These are phyloP conservation scores for Trichopus zeylanicus DNA, from an alignment of 116 monocot species.

Conservation along the genomic window DNA sequence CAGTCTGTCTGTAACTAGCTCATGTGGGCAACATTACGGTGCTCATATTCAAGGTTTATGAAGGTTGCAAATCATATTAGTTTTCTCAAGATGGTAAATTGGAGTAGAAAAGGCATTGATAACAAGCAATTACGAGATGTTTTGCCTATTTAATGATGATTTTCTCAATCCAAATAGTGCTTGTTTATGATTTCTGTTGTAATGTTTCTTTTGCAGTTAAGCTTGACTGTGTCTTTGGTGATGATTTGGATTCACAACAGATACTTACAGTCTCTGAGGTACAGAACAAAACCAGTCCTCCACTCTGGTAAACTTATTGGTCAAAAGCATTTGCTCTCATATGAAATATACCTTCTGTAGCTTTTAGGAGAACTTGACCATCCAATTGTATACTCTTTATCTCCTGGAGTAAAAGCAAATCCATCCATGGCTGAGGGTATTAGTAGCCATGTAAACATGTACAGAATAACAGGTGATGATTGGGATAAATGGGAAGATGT, in stretches of 20 bases:
- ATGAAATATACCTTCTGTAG: slow-evolving; percentile 20
- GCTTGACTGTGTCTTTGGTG: slow-evolving; percentile 91
- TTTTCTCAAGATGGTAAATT: no score
- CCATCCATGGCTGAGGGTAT: slow-evolving; percentile 54
- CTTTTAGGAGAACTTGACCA: slow-evolving; percentile 54
- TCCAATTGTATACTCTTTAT: slow-evolving; percentile 60
- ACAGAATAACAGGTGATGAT: slow-evolving; percentile 83
- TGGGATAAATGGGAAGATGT: slow-evolving; percentile 90
- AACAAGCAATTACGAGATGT: no score
- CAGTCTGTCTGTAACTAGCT: no score
- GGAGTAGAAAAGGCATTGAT: no score
- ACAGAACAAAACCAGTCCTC: background rate
- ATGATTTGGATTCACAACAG: slow-evolving; percentile 61
- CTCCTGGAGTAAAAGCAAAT: slow-evolving; percentile 61
- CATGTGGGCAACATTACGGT: no score
- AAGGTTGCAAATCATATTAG: no score
- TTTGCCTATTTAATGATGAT: no score
- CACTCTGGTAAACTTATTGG: background rate
- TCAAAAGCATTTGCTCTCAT: background rate
- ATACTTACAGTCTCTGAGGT: slow-evolving; percentile 80
- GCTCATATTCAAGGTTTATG: no score
- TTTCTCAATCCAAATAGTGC: no score
- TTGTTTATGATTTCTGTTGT: no score
- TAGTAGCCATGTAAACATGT: slow-evolving; percentile 63
- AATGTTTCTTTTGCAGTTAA: slow-evolving; percentile 45